A percentile compares a stretch with the other conserved stretches of the same genome.
Conservation (phyloP, 345 rosid species). For the Dipteronia sinensis region DNA sequence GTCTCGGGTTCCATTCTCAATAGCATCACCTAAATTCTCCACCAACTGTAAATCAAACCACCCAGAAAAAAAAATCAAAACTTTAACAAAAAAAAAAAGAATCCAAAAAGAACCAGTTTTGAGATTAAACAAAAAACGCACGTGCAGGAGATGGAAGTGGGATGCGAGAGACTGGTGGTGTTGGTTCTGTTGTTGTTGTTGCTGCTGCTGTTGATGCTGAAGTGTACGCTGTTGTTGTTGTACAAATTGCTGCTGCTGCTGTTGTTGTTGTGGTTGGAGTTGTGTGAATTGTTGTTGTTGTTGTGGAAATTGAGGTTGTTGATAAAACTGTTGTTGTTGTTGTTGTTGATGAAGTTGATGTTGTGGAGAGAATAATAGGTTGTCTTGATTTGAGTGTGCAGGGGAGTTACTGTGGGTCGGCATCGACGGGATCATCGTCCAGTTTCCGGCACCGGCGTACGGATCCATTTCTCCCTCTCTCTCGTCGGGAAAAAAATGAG, state of each 20-base stretch:
- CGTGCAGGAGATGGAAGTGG: constrained; percentile 77
- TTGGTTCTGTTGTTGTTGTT: constrained; percentile 45
- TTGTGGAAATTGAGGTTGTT: constrained; percentile 30
- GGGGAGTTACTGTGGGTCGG: constrained; percentile 47
- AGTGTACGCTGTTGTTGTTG: constrained; percentile 28
- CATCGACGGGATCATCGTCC: constrained; percentile 54
- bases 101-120: background rate
- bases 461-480: constrained; percentile 39
- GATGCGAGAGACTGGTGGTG: constrained; percentile 92
- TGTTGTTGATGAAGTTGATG: constrained; percentile 21
- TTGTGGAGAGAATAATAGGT: constrained; percentile 41
- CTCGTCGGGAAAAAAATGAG: background rate
- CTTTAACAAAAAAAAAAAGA: background rate
- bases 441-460: constrained; percentile 47
- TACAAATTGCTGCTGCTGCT: constrained; percentile 35
- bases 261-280: constrained; percentile 34
- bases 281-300: constrained; percentile 36
- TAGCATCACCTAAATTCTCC: constrained; percentile 66
- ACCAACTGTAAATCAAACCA: constrained; percentile 47
- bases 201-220: constrained; percentile 36
- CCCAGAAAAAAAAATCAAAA: background rate
- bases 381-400: constrained; percentile 61
- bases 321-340: constrained; percentile 5
- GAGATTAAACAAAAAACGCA: constrained; percentile 14
- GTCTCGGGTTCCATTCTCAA: constrained; percentile 76